These are phyloP conservation scores for Paraphaeosphaeria sporulosa DNA, from an alignment of 2,329 filamentous ascomycete genomes.

Conservation along the genomic window DNA sequence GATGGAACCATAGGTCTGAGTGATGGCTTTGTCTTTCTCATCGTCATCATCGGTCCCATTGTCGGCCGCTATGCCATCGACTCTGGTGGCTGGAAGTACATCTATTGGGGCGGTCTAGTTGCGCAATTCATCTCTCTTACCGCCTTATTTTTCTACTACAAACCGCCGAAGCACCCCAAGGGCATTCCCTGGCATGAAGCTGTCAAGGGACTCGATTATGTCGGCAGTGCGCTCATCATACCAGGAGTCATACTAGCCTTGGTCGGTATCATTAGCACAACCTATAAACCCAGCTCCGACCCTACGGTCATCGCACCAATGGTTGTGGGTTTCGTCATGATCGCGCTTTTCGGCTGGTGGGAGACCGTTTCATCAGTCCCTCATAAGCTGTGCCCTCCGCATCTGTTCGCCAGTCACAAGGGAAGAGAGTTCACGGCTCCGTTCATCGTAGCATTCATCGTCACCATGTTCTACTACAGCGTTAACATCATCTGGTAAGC, in stretches of 20 bases:
- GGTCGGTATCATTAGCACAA: slow-evolving; percentile 45
- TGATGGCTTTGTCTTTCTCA: slow-evolving; percentile 51
- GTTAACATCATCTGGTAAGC: slow-evolving; percentile 55
- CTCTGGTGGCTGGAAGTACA: slow-evolving; percentile 29
- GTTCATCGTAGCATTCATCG: slow-evolving; percentile 55
- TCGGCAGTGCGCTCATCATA: slow-evolving; percentile 37
- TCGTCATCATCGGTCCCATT: slow-evolving; percentile 57
- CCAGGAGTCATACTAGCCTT: slow-evolving; percentile 33
- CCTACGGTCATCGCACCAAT: slow-evolving; percentile 42
- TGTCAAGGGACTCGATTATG: slow-evolving; percentile 42
- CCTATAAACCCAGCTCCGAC: slow-evolving; percentile 32
- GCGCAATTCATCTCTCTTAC: slow-evolving; percentile 33
- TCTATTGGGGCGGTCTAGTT: slow-evolving; percentile 37
- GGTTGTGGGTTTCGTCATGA: slow-evolving; percentile 42
- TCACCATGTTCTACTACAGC: slow-evolving; percentile 63
- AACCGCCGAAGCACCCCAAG: slow-evolving; percentile 38
- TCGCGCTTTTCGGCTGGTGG: slow-evolving; percentile 46
- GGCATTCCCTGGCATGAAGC: slow-evolving; percentile 35
- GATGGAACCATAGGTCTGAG: not conserved
- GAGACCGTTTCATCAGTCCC: slow-evolving; percentile 37
- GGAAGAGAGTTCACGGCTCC: slow-evolving; percentile 60
- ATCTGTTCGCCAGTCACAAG: slow-evolving; percentile 55
- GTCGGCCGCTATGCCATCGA: slow-evolving; percentile 49
- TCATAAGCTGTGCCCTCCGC: slow-evolving; percentile 48
- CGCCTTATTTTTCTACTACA: slow-evolving; percentile 29